Base-by-base conservation (phyloP, 352 stramenopile genomes). In the Elongisporangium anandrum region DNA sequence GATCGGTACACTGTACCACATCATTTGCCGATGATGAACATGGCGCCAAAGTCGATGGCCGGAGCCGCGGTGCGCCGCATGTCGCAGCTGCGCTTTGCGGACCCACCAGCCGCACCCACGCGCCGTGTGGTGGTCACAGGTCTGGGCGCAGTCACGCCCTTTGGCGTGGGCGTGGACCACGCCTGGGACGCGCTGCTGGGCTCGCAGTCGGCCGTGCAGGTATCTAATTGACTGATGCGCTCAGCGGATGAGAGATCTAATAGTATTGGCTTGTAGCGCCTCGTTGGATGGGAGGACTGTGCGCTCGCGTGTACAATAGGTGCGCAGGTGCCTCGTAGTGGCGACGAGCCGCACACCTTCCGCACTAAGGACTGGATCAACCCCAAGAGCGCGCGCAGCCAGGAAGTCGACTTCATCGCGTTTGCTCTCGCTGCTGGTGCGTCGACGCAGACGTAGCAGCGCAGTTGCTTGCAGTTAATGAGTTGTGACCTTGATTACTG, bases 41-140 rank as follows among this genome's bases (percentile, higher is more conserved):
- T 39, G 29, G 9, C 29, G 29, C 29, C 29, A 4, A 39, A 39
- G 65, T n/a, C 34, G 41, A 54, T 60, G 55, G 23, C 41, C 3
- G 24, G 24, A 3, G 7, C 7, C 24, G 24, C 22, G 6, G 24
- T 39, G 17, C 79, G 79, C 19, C 59, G 70, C 19, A 64, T 89
- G 61, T 84, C 81, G 57, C 77, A 81, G 66, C 75, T 94, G 50
- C 77, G 80, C 52, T 93, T 93, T 60, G 55, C 54, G 12, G 69
- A 83, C 20, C 85, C 78, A 0, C 85, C 85, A 4, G 57, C 79
- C 7, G 64, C 75, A 10, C 76, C 80, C 12, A 84, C 62, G 26
- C 80, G 92, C 6, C 84, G 91, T 21, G 94, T 98, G 16, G 94
- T 98, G 5, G 88, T 98, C 16, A 98, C 94, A 26, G 94, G 94